Base-by-base conservation (phyloP, 192 early-diverging fungal species). In the Backusella sp. region DNA sequence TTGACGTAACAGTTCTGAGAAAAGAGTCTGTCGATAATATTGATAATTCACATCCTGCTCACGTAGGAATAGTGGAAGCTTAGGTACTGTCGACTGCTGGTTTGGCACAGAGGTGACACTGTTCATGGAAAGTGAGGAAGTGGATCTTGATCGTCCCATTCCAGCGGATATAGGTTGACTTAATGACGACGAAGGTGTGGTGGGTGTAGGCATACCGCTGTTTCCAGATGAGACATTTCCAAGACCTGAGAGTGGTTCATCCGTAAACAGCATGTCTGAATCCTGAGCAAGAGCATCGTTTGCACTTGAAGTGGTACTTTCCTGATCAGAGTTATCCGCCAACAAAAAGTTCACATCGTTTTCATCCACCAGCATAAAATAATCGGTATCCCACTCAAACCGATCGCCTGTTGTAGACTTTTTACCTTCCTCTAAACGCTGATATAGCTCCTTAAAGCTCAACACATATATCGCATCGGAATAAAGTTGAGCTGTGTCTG, bases 31-130 rank as follows among this genome's bases (percentile, higher is more conserved):
- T 2, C 90, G 86, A 34, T 86, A 80, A 21, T 86, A 86, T 52
- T 92, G 91, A 77, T 92, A 91, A 12, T 83, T 83, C 0, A 87
- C 74, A 68, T 90, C 88, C 41, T 86, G 85, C 78, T 92, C 89
- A 15, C 86, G 83, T 65, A 86, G 78, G 26, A 88, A 68, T 19
- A 88, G 72, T 14, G 85, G 86, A 7, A 86, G 80, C 30, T 84
- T 86, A 15, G 77, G 81, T 11, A 72, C 68, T 19, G 19, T 59
- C 68, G 42, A n/a, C 41, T 36, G 36, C 17, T 67, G 72, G 36
- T 23, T 52, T 28, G 73, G 67, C 12, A 35, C 6, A 62, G 72
- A 66, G 0, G 77, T 8, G 23, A 59, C 53, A 30, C 72, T 78
- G 39, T 68, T 53, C 15, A 76, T 67, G 21, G 69, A 67, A 6